Base-by-base conservation (phyloP, 2,329 filamentous ascomycete genomes). In the Ilyonectria mors-panacis region DNA sequence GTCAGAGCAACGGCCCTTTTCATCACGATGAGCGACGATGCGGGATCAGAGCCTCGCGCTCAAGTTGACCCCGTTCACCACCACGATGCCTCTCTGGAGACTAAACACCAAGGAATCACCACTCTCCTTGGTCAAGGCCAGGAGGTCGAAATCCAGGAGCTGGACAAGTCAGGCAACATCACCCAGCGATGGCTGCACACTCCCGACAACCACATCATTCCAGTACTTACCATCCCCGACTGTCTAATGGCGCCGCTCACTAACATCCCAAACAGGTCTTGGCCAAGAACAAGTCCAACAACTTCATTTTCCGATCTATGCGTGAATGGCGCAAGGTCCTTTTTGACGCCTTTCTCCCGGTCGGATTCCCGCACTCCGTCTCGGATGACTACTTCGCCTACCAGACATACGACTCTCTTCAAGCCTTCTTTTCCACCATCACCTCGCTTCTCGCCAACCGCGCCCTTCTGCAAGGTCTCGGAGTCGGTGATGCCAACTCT, bases 301-400 rank as follows among this genome's bases (percentile, higher is more conserved):
- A 72, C 37, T 65, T 74, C 37, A 70, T 79, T 21, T 74, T 72
- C 10, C 75, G 75, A 5, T 80, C 76, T 2, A 56, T 80, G 10
- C 67, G 73, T 10, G 79, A 79, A 58, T 81, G 78, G 78, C 76
- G 76, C 68, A 84, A 84, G 67, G 77, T 78, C 9, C 77, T 94
- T 17, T 74, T 70, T 47, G 91, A 94, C 72, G 88, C 95, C 30
- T 97, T 97, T 77, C 86, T 97, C 1, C 95, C 95, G 0, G 91
- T 93, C 1, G 94, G 94, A n/a, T 98, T 92, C 79, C 95, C 94
- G 1, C 89, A 94, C 72, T 96, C 92, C 55, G 95, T 98, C 33
- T 95, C 92, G 1, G 84, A 89, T 15, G 94, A 98, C 80, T 98
- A 98, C 80, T 84, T 94, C 5, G 86, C 91, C 83, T 97, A 88